These are phyloP conservation scores for Lasiosphaeria ovina DNA, from an alignment of 495 filamentous ascomycete species.

Conservation along the genomic window DNA sequence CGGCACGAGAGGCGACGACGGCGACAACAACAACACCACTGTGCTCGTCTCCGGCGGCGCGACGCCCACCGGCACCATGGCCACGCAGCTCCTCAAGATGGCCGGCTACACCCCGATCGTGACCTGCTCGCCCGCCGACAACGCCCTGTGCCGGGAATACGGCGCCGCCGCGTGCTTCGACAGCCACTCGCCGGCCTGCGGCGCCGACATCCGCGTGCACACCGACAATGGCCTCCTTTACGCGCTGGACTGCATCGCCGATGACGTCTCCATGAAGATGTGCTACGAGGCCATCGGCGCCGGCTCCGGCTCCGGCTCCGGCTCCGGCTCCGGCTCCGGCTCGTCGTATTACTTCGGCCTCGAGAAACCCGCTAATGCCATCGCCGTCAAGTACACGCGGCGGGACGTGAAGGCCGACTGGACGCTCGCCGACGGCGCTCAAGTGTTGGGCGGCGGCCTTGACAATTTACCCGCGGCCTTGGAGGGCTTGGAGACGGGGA, in stretches of 20 bases:
- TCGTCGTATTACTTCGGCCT: not conserved
- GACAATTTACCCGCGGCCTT: not conserved
- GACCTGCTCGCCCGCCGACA: slow-evolving; percentile 10
- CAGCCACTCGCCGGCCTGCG: slow-evolving; percentile 10
- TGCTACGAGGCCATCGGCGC: slow-evolving; percentile 14
- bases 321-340: not conserved
- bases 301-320: not conserved
- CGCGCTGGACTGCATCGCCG: slow-evolving; percentile 11
- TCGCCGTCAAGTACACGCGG: slow-evolving; percentile 9
- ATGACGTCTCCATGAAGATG: slow-evolving; percentile 5
- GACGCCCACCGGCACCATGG: slow-evolving; percentile 9
- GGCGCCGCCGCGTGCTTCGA: slow-evolving; percentile 12
- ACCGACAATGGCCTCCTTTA: not conserved
- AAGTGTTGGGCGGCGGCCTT: not conserved
- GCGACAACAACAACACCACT: not conserved
- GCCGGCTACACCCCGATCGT: slow-evolving; percentile 3
- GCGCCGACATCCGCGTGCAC: slow-evolving; percentile 3
- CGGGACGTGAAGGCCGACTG: slow-evolving; percentile 6
- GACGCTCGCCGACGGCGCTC: not conserved
- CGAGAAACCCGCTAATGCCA: not conserved
- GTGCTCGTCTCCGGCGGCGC: slow-evolving; percentile 13
- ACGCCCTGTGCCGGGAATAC: not conserved
- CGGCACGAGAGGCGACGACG: not conserved
- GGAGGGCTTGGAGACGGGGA: not conserved
- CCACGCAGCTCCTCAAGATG: slow-evolving; percentile 11